Percentiles rank a stretch among this genome's conserved stretches.
phyloP scores from a whole-genome alignment of 169 alveolate species.

The Plasmodium inui region DNA sequence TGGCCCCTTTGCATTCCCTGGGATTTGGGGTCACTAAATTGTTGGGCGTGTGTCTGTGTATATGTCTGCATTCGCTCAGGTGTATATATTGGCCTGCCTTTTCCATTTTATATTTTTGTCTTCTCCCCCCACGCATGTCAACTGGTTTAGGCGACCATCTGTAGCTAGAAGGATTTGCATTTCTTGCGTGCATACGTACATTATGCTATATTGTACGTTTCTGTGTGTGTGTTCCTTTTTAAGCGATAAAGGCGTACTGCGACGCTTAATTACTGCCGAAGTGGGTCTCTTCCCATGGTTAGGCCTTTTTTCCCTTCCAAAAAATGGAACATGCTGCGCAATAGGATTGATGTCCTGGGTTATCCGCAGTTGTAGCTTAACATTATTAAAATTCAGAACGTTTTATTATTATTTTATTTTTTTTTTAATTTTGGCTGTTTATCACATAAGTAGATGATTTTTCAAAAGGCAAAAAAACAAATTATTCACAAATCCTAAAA shows the following conservation, averaged over 20 bases:
- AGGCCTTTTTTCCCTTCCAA: not conserved
- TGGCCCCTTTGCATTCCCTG: not conserved
- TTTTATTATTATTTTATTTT: not conserved
- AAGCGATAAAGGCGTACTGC: not conserved
- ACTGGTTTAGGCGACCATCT: not conserved
- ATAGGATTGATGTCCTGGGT: not conserved
- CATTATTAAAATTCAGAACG: not conserved
- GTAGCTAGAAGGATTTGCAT: not conserved
- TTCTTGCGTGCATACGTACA: not conserved
- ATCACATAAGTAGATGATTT: not conserved
- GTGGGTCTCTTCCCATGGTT: not conserved
- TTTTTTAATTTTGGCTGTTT: conserved; percentile 6
- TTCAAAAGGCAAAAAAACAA: not conserved
- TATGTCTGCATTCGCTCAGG: too few species aligned
- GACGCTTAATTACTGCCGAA: not conserved
- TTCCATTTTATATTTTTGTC: not conserved
- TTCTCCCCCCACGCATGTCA: not conserved
- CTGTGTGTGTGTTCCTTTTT: not conserved
- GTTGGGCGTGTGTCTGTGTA: not conserved
- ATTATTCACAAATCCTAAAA: not conserved
- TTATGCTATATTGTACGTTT: not conserved
- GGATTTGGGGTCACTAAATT: not conserved
- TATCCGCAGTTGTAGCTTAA: not conserved
- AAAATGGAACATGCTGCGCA: not conserved
- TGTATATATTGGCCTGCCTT: not conserved